phyloP scores from a whole-genome alignment of 1,139 yeast species.

The Blastobotrys serpentis region DNA sequence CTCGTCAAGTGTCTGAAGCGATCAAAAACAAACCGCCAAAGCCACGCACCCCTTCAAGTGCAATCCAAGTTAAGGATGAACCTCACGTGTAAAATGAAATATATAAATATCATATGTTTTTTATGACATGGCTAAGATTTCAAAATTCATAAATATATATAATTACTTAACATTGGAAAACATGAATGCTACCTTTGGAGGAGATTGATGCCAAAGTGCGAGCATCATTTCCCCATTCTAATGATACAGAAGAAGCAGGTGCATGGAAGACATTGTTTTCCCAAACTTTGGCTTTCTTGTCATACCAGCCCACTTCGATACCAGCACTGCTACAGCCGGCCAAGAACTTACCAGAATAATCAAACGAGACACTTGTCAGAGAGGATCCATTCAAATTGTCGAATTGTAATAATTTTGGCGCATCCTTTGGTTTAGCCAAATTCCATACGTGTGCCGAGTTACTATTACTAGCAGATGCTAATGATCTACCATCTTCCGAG shows the following conservation, averaged over 20 bases:
- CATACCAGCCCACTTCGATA: conserved; percentile 11
- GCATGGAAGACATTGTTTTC: conserved; percentile 13
- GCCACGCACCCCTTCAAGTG: conserved; percentile 24
- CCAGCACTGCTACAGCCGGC: conserved; percentile 28
- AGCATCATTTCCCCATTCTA: conserved; percentile 28
- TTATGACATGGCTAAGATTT: too few species aligned
- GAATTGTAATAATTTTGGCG: background rate
- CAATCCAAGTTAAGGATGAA: conserved; percentile 13
- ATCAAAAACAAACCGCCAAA: conserved; percentile 21
- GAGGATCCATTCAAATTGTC: background rate
- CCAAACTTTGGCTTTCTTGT: conserved; percentile 11
- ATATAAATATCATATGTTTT: background rate
- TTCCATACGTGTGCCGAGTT: conserved; percentile 27
- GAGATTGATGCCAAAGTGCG: conserved; percentile 22
- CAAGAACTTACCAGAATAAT: conserved; percentile 44
- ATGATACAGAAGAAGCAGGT: conserved; percentile 19
- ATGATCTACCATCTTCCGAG: conserved; percentile 72
- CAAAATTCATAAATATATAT: conserved; percentile 8
- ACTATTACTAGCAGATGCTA: conserved; percentile 36
- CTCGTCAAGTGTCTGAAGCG: conserved; percentile 24
- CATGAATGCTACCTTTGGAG: conserved; percentile 26
- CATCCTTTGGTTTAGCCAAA: conserved; percentile 25
- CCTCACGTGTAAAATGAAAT: background rate
- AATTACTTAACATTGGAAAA: conserved; percentile 17
- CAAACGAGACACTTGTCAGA: conserved; percentile 37